Percentiles rank a stretch among this genome's conserved stretches.
These are phyloP conservation scores for Trichoderma erinaceum DNA, from an alignment of 495 filamentous ascomycete species.

Conservation along the genomic window DNA sequence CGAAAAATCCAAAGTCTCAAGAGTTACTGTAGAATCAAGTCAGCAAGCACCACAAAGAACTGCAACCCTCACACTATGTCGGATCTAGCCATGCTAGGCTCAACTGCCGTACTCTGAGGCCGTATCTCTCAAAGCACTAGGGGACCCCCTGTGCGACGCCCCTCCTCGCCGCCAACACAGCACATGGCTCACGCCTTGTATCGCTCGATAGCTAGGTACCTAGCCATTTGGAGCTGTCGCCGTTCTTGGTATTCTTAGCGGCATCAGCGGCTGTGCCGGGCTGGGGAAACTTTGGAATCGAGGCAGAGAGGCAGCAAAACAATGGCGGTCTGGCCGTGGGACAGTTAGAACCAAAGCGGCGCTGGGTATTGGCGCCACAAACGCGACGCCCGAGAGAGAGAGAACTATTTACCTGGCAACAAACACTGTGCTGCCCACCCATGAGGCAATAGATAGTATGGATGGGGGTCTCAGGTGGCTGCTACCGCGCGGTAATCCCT, in stretches of 20 bases:
- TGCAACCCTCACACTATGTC: background rate
- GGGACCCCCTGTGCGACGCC: background rate
- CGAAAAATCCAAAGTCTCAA: too few species aligned
- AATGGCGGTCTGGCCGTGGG: too few species aligned
- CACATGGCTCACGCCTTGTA: background rate
- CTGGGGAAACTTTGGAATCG: too few species aligned
- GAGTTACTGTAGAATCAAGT: background rate
- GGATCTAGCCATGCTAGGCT: background rate
- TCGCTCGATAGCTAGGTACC: background rate
- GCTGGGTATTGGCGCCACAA: too few species aligned
- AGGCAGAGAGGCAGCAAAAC: background rate
- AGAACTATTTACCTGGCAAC: background rate
- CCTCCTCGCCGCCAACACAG: background rate
- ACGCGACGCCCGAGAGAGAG: too few species aligned
- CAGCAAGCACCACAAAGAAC: background rate
- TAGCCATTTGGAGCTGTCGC: background rate
- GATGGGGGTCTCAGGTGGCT: background rate
- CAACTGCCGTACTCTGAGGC: background rate
- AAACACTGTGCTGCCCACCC: background rate
- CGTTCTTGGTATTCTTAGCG: background rate
- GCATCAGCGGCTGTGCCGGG: background rate
- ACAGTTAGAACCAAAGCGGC: background rate
- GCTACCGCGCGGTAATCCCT: conserved; percentile 13
- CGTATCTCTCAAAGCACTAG: background rate
- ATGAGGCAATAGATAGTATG: background rate